Base-by-base conservation (phyloP, 805 yeast species). In the Zygosaccharomyces pseudorouxii region DNA sequence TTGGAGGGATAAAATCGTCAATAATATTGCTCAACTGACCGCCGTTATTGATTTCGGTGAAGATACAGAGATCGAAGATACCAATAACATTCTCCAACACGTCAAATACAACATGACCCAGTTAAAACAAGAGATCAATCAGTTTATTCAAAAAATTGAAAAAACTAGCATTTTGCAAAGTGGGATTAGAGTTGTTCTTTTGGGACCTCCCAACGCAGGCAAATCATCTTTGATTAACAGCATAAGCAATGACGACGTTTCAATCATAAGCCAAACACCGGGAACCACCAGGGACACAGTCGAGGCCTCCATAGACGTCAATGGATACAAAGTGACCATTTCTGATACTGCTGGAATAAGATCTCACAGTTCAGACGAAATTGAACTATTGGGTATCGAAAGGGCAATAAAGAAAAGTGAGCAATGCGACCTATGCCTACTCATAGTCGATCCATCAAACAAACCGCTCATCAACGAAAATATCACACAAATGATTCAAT, bases 201-300 rank as follows among this genome's bases (percentile, higher is more conserved):
- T 90, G 11, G 99, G 99, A 0, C 93, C 95, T 5, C 97, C 99
- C 1, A 93, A 93, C 65, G 97, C 96, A 1, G 99, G 99, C 0
- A 93, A 93, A 63, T 89, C 97, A 3, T 87, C 96, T 1, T 68
- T 93, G 9, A 66, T 93, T 45, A 93, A 93, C 59, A 60, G 69
- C n/a, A 65, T 93, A 6, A 88, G 90, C 0, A 76, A 82, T 50
- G 79, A 85, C 19, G 95, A 89, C 19, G 85, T 89, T 14, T 95
- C 97, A 0, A 89, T 93, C 33, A 98, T 93, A 0, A 88, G 97
- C 62, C 81, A 81, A 33, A 78, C 86, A 4, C 95, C 96, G 1
- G 99, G 99, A 0, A 93, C 99, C 0, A 93, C 99, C 0, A 74
- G 99, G 58, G 99, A 93, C 60, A 71, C 87, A 0, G 77, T 93